phyloP scores from a whole-genome alignment of 1,284 basidiomycete species.

The Hortiboletus rubellus region DNA sequence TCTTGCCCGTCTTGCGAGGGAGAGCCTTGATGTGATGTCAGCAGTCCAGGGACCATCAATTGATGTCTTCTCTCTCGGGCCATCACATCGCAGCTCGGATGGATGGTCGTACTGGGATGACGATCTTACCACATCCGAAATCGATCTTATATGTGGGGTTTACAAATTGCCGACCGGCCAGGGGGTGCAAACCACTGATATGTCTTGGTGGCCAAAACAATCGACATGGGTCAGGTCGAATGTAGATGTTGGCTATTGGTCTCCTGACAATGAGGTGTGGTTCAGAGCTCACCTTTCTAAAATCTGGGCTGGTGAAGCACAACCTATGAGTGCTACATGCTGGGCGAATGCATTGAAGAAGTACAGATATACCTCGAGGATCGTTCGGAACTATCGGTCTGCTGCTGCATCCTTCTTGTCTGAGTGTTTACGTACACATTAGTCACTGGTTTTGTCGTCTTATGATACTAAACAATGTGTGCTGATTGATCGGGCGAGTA shows the following conservation, averaged over 20 bases:
- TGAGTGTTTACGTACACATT: background rate
- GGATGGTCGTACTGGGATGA: background rate
- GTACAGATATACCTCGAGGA: background rate
- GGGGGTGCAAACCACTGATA: background rate
- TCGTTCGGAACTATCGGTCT: background rate
- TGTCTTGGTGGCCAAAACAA: background rate
- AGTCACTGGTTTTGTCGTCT: no score
- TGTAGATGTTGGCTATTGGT: background rate
- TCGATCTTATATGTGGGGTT: background rate
- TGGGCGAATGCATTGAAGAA: background rate
- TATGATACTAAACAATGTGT: no score
- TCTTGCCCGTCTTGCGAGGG: background rate
- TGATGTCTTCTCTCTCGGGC: background rate
- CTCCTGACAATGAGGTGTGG: background rate
- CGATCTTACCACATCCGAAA: background rate
- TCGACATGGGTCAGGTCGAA: background rate
- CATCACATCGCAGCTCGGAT: background rate
- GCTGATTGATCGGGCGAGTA: no score
- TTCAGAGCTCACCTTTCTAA: background rate
- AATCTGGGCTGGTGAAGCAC: background rate
- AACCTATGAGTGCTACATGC: background rate
- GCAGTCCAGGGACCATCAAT: background rate
- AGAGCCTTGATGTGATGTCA: background rate
- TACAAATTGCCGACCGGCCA: background rate
- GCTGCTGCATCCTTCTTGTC: background rate